A percentile compares a stretch with the other conserved stretches of the same genome.
Evolutionary conservation across 2,329 filamentous ascomycete species (phyloP).

Genomic region (Aspergillus pseudoglaucus): DNA sequence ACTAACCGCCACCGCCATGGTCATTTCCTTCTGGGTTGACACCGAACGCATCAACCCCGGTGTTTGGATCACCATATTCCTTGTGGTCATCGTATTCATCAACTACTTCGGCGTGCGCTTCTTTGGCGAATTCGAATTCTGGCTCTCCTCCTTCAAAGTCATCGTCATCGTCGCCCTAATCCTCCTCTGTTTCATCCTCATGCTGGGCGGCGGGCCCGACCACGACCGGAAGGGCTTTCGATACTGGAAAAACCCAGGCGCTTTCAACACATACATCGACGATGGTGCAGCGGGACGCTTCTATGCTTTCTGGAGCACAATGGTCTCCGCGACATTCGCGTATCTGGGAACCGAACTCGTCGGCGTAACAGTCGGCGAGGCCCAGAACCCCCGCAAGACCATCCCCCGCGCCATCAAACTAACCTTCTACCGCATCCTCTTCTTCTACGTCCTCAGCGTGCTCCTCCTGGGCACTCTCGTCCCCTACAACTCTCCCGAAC

Average conservation of each 20-base stretch:
- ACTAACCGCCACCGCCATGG: conserved; percentile 69
- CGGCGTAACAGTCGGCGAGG: conserved; percentile 71
- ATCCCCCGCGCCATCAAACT: conserved; percentile 72
- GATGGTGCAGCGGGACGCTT: conserved; percentile 48
- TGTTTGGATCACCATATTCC: conserved; percentile 69
- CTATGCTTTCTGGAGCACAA: conserved; percentile 61
- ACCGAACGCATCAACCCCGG: conserved; percentile 64
- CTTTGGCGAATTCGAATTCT: conserved; percentile 62
- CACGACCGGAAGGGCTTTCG: conserved; percentile 58
- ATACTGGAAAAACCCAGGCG: conserved; percentile 60
- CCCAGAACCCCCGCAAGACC: conserved; percentile 69
- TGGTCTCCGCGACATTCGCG: conserved; percentile 72
- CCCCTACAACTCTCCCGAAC: conserved; percentile 58
- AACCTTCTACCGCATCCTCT: conserved; percentile 73
- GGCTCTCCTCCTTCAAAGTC: conserved; percentile 60
- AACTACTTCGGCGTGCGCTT: conserved; percentile 66
- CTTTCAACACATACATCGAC: conserved; percentile 46
- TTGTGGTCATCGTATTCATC: conserved; percentile 57
- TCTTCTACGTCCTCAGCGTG: conserved; percentile 72
- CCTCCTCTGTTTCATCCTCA: conserved; percentile 57
- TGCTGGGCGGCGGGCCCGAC: conserved; percentile 59
- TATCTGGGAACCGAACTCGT: conserved; percentile 72
- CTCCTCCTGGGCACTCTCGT: conserved; percentile 71
- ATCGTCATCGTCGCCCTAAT: conserved; percentile 61
- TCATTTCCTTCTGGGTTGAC: conserved; percentile 70